Evolutionary conservation across 2,329 filamentous ascomycete genomes (phyloP).

Genomic region (Aquanectria penicillioides): DNA sequence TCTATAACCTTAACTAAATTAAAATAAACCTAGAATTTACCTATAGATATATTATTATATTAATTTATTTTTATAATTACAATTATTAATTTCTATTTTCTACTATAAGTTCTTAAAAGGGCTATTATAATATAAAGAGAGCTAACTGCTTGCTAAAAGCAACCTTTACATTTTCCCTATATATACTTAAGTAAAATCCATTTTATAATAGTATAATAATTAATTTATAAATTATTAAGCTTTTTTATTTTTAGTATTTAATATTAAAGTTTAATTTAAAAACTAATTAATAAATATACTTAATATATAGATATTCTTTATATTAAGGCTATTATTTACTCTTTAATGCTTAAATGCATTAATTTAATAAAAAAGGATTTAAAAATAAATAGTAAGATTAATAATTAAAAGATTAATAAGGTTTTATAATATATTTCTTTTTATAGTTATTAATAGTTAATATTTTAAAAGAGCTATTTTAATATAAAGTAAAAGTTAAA

Average conservation of each 20-base stretch:
- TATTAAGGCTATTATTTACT: not conserved
- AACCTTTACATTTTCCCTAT: no score
- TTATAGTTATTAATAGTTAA: not conserved
- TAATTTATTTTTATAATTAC: no score
- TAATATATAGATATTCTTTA: not conserved
- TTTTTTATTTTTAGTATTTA: not conserved
- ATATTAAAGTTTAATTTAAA: not conserved
- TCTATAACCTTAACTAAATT: no score
- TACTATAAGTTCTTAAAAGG: no score
- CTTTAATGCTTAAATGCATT: not conserved
- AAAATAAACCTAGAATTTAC: no score
- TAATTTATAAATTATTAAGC: not conserved
- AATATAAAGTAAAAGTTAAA: not conserved
- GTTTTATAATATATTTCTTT: not conserved
- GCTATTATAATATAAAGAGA: no score
- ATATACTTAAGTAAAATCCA: no score
- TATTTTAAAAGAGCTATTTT: not conserved
- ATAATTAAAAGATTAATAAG: not conserved
- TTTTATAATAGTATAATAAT: not conserved
- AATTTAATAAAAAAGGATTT: not conserved
- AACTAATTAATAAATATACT: not conserved
- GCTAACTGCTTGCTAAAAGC: no score
- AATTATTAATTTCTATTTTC: no score
- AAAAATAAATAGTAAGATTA: not conserved
- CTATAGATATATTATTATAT: no score